Base-by-base conservation (phyloP, 768 basidiomycete species). In the Russula earlei region DNA sequence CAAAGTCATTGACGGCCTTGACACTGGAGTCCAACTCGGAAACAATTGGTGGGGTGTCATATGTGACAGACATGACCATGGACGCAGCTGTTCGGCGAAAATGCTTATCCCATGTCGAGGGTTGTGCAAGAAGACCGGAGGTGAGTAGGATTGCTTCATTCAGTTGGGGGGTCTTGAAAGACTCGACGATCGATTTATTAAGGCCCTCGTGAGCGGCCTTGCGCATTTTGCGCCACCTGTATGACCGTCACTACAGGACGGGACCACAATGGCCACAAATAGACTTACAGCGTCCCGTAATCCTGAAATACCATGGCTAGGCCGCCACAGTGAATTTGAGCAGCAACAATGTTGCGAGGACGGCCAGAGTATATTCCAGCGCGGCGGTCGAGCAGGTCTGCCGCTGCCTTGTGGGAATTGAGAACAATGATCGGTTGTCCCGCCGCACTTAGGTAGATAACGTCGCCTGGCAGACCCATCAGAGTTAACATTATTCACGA, bases 151-250 rank as follows among this genome's bases (percentile, higher is more conserved):
- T 58, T 33, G 71, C 67, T 60, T 72, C 71, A 22, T 52, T 60
- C 20, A 60, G 49, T 51, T 72, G 71, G 25, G 66, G 36, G 11
- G 63, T 59, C 11, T 67, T 40, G 54, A 64, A 72, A 29, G 60
- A 52, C 25, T 52, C 58, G 4, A 64, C 62, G 4, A 57, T 54
- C 15, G 63, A 55, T 42, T 64, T 64, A 49, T 65, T 66, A 29
- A 72, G 67, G 6, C 68, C 67, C 41, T 71, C 70, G 54, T 72
- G 68, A 3, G 66, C 66, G 1, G 70, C 67, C 17, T 69, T 65
- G 19, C 71, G 67, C 67, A 70, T 67, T 14, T 67, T 60, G 25
- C 68, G 65, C 71, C 70, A 72, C 25, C 70, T 72, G 11, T 8
- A n/a, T 51, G 37, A 22, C 17, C 29, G 29, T 31, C 29, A 31